Percentiles rank a stretch among this genome's conserved stretches.
Conservation (phyloP, 2,329 filamentous ascomycete species). For the Aplosporella prunicola region DNA sequence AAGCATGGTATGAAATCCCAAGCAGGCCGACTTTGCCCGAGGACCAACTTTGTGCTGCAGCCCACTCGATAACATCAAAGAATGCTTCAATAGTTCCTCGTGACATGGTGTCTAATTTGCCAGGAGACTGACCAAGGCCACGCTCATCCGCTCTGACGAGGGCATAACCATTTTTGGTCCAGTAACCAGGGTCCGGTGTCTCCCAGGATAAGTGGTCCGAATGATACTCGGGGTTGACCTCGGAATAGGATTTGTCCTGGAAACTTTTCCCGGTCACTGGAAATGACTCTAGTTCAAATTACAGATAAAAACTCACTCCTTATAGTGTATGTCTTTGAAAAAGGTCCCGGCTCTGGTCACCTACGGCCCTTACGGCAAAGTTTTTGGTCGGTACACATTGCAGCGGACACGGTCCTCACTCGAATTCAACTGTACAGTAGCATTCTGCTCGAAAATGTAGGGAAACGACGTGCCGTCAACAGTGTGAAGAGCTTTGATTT, state of each 20-base stretch:
- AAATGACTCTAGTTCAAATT: not conserved
- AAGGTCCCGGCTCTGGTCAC: slow-evolving; percentile 36
- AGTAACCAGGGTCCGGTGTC: slow-evolving; percentile 33
- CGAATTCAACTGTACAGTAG: slow-evolving; percentile 35
- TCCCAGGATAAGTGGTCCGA: slow-evolving; percentile 37
- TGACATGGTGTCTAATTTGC: slow-evolving; percentile 45
- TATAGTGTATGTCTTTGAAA: slow-evolving; percentile 56
- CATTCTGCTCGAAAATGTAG: slow-evolving; percentile 45
- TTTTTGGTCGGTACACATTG: slow-evolving; percentile 44
- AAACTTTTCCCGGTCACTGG: slow-evolving; percentile 27
- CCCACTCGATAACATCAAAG: slow-evolving; percentile 45
- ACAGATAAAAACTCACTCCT: slow-evolving; percentile 31
- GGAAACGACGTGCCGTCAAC: slow-evolving; percentile 27
- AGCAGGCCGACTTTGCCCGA: slow-evolving; percentile 43
- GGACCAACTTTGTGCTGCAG: slow-evolving; percentile 41
- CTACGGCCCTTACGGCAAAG: slow-evolving; percentile 60
- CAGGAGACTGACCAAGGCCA: slow-evolving; percentile 43
- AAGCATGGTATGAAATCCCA: slow-evolving; percentile 45
- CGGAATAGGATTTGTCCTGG: slow-evolving; percentile 39
- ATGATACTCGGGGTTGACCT: slow-evolving; percentile 31
- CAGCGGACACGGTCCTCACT: slow-evolving; percentile 35
- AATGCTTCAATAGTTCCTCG: slow-evolving; percentile 43
- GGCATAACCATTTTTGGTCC: slow-evolving; percentile 28
- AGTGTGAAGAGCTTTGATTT: slow-evolving; percentile 24
- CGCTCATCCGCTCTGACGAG: slow-evolving; percentile 41